Evolutionary conservation across 805 yeast genomes (phyloP).

Genomic region (Candida nemodendra): DNA sequence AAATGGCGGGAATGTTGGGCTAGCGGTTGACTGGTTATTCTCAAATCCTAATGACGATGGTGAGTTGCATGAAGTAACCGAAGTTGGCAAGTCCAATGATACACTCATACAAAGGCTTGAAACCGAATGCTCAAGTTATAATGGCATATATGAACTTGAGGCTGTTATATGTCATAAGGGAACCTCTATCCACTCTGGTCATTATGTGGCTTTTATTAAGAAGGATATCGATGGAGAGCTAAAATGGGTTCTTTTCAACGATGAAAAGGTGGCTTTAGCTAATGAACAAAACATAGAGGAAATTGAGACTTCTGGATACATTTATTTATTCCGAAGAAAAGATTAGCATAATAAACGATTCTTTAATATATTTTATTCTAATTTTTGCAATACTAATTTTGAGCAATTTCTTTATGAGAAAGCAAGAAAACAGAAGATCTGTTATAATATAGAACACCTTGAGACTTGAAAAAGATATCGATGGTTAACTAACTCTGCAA

Average conservation of each 20-base stretch:
- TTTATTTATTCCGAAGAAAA: constrained; percentile 40
- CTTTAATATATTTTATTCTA: too few species aligned
- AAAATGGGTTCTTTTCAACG: constrained; percentile 81
- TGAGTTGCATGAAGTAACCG: constrained; percentile 30
- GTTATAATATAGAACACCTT: too few species aligned
- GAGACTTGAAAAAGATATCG: too few species aligned
- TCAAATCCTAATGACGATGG: constrained; percentile 78
- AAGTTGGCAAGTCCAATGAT: constrained; percentile 6
- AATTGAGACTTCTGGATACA: constrained; percentile 45
- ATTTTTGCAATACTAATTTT: too few species aligned
- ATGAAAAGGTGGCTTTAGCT: constrained; percentile 76
- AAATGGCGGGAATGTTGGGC: constrained; percentile 60
- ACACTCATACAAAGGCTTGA: constrained; percentile 13
- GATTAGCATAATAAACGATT: too few species aligned
- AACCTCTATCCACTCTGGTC: constrained; percentile 85
- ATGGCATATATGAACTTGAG: constrained; percentile 43
- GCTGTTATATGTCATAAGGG: constrained; percentile 89
- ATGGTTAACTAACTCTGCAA: too few species aligned
- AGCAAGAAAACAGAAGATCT: constrained; percentile 1
- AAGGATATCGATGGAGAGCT: constrained; percentile 39
- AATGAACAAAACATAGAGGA: constrained; percentile 44
- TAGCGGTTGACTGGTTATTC: constrained; percentile 91
- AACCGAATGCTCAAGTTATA: background rate
- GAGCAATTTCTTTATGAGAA: constrained; percentile 5
- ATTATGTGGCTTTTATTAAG: constrained; percentile 76